phyloP scores from a whole-genome alignment of 805 yeast genomes.

The Candida morakotiae region DNA sequence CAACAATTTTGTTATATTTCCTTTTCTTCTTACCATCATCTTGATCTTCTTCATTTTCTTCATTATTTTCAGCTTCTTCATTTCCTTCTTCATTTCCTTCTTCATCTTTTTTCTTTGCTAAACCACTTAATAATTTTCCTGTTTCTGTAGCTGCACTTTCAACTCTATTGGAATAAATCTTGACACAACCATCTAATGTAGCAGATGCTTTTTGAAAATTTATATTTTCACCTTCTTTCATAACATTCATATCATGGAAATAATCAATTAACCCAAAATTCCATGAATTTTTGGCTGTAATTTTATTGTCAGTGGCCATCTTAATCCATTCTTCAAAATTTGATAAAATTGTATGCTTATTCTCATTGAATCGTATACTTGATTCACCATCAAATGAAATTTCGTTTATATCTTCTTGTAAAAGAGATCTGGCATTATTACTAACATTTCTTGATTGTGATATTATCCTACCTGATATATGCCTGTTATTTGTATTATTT shows the following conservation, averaged over 20 bases:
- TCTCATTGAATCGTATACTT: constrained; percentile 40
- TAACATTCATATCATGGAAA: constrained; percentile 46
- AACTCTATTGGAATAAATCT: constrained; percentile 85
- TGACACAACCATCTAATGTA: constrained; percentile 91
- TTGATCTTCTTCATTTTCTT: constrained; percentile 13
- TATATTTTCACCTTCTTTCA: constrained; percentile 47
- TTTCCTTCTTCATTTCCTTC: constrained; percentile 19
- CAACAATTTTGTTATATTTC: constrained; percentile 30
- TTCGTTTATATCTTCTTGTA: constrained; percentile 16
- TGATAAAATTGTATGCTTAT: constrained; percentile 38
- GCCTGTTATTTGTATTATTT: constrained; percentile 1
- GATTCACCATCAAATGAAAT: constrained; percentile 25
- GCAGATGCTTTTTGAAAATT: constrained; percentile 90
- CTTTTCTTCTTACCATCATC: constrained; percentile 20
- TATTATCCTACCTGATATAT: constrained; percentile 9
- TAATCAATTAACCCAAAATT: constrained; percentile 48
- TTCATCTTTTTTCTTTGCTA: constrained; percentile 40
- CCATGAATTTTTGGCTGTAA: constrained; percentile 48
- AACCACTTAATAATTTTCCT: constrained; percentile 74
- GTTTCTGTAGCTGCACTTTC: constrained; percentile 92
- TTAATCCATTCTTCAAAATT: constrained; percentile 50
- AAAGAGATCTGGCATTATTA: constrained; percentile 10
- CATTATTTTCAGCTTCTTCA: constrained; percentile 16
- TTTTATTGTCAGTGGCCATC: constrained; percentile 44
- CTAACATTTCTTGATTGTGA: constrained; percentile 14